Percentiles rank a stretch among this genome's conserved stretches.
These are phyloP conservation scores for Microascus cirrosus DNA, from an alignment of 2,329 filamentous ascomycete species.

Conservation along the genomic window DNA sequence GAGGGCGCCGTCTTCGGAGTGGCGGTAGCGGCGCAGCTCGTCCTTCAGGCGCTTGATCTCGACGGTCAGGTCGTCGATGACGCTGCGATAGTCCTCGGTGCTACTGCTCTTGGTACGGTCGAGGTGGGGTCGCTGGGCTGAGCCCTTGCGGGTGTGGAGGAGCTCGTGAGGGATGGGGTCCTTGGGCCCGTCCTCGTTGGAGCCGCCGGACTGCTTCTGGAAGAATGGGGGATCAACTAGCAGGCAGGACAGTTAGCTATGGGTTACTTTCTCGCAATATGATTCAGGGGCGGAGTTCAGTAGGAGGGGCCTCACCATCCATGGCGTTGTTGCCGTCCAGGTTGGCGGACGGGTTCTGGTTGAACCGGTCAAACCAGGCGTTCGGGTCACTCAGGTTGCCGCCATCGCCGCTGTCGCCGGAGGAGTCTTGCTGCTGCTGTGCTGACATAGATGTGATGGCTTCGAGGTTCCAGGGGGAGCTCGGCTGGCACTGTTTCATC, in stretches of 20 bases:
- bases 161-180: constrained; percentile 8
- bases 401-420: constrained; percentile 25
- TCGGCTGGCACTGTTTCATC: background rate
- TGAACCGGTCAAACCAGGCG: constrained; percentile 43
- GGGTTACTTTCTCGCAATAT: background rate
- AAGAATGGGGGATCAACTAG: constrained; percentile 43
- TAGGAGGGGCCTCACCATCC: constrained; percentile 27
- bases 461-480: background rate
- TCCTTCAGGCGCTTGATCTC: constrained; percentile 72
- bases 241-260: background rate
- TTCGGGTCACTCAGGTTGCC: constrained; percentile 33
- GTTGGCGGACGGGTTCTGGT: constrained; percentile 32
- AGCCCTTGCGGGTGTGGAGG: constrained; percentile 12
- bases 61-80: constrained; percentile 79
- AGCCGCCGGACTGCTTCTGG: constrained; percentile 40
- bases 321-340: constrained; percentile 29
- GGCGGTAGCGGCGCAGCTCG: constrained; percentile 60
- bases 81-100: constrained; percentile 65
- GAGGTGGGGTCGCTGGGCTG: constrained; percentile 16
- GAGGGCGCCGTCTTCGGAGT: constrained; percentile 52
- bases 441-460: background rate
- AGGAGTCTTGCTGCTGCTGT: background rate
- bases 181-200: constrained; percentile 20
- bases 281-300: background rate
- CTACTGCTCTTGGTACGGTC: constrained; percentile 39